Base-by-base conservation (phyloP, 2,329 filamentous ascomycete genomes). In the Colletotrichum chrysophilum region DNA sequence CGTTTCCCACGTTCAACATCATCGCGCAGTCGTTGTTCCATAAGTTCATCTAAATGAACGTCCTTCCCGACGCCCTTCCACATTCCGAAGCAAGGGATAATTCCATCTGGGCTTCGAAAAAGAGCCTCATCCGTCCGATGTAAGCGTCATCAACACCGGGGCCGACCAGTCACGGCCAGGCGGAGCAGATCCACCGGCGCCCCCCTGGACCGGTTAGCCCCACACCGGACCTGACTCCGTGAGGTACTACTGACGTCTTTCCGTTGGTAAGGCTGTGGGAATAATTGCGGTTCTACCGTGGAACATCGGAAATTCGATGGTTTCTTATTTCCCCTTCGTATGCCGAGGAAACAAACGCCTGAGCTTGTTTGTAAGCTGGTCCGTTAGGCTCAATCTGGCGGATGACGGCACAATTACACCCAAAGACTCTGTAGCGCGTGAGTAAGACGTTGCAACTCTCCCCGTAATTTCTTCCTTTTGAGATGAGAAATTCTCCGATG, bases 401-500 rank as follows among this genome's bases (percentile, higher is more conserved):
- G 56, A 73, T 75, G 73, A 75, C 73, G 73, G 73, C 34, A 73
- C 26, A n/a, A 75, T 75, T 73, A 75, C 73, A 58, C 24, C 43
- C 70, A 65, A 75, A 30, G 73, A 75, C 73, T 75, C 13, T 58
- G 32, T 18, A 18, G 12, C 9, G 55, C 26, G 26, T 38, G 69
- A 26, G 69, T 52, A 24, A 48, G 7, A 21, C 14, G 18, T 43
- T 13, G 64, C 16, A 26, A 13, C 28, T 13, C 26, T 38, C 26
- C 7, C 18, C 2, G 8, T 1, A 13, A 28, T 21, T 21, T 28
- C 16, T 8, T 18, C 34, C n/a, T 18, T 8, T 18, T 4, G 18
- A 30, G 36, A 52, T 34, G 21, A 65, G 28, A 14, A 43, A 65
- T 55, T 65, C 6, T 32, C 36, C 30, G 30, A 71, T 71, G 68